A percentile compares a stretch with the other conserved stretches of the same genome.
Evolutionary conservation across 306 rosid species (phyloP).

Genomic region (Aeschynomene evenia): DNA sequence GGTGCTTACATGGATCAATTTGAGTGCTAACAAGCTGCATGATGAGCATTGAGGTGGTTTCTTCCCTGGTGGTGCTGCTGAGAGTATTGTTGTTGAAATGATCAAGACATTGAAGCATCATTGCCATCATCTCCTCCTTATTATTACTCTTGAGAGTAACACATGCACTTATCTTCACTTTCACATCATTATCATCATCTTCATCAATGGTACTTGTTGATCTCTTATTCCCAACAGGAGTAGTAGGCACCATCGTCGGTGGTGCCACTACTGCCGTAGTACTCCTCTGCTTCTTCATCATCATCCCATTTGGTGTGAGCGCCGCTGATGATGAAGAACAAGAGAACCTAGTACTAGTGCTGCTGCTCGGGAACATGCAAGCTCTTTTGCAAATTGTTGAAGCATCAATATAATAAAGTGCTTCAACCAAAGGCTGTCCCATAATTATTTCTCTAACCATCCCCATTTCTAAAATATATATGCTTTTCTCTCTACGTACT

Average conservation of each 20-base stretch:
- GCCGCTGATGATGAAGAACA: background rate
- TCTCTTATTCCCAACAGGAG: background rate
- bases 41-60: conserved; percentile 21
- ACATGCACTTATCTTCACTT: background rate
- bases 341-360: background rate
- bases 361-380: background rate
- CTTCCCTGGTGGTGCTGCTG: no score
- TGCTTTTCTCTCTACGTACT: no score
- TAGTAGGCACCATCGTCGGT: background rate
- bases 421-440: background rate
- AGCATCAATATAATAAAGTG: background rate
- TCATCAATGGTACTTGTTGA: no score
- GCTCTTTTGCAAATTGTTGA: background rate
- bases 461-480: background rate
- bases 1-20: conserved; percentile 33
- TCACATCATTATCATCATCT: no score
- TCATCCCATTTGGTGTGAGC: background rate
- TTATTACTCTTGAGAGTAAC: conserved; percentile 18
- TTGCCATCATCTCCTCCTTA: conserved; percentile 15
- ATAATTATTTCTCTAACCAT: conserved; percentile 5
- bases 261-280: no score
- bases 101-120: conserved; percentile 21
- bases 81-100: background rate
- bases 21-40: conserved; percentile 39
- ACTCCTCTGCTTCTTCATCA: no score